Percentiles rank a stretch among this genome's conserved stretches.
phyloP scores from a whole-genome alignment of 805 yeast genomes.

The Sugiyamaella marilandica region DNA sequence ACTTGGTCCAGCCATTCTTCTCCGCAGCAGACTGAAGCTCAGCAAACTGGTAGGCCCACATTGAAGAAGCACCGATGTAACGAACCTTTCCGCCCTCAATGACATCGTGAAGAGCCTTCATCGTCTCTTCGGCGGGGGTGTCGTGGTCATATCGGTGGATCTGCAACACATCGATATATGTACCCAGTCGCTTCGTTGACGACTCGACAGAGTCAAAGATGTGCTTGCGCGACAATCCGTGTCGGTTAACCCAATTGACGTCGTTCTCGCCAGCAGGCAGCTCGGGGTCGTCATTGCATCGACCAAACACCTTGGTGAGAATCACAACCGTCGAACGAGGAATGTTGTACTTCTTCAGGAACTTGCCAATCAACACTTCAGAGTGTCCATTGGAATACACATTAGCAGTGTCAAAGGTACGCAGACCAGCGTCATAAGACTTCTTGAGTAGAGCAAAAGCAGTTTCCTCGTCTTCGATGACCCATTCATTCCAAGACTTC shows the following conservation, averaged over 20 bases:
- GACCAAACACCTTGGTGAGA: slow-evolving; percentile 40
- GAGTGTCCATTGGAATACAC: slow-evolving; percentile 43
- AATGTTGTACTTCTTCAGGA: slow-evolving; percentile 46
- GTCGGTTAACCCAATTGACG: slow-evolving; percentile 29
- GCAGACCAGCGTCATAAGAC: slow-evolving; percentile 42
- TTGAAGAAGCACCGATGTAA: slow-evolving; percentile 60
- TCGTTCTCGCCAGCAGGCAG: slow-evolving; percentile 14
- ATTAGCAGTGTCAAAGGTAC: slow-evolving; percentile 44
- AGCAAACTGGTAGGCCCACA: slow-evolving; percentile 52
- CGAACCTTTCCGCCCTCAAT: slow-evolving; percentile 44
- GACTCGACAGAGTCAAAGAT: slow-evolving; percentile 43
- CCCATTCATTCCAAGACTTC: slow-evolving; percentile 41
- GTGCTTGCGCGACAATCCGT: slow-evolving; percentile 44
- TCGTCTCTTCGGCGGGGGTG: slow-evolving; percentile 49
- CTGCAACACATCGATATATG: slow-evolving; percentile 48
- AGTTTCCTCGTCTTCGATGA: slow-evolving; percentile 40
- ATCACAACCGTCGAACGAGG: slow-evolving; percentile 52
- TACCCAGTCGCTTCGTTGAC: slow-evolving; percentile 41
- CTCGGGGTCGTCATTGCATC: slow-evolving; percentile 30
- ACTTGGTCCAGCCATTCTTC: slow-evolving; percentile 50
- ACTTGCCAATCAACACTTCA: slow-evolving; percentile 48
- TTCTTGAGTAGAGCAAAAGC: slow-evolving; percentile 41
- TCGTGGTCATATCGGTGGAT: slow-evolving; percentile 51
- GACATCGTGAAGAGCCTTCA: slow-evolving; percentile 52
- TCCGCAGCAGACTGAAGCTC: slow-evolving; percentile 51